Percentiles rank a stretch among this genome's conserved stretches.
These are phyloP conservation scores for Fusarium euwallaceae DNA, from an alignment of 2,329 filamentous ascomycete species.

Conservation along the genomic window DNA sequence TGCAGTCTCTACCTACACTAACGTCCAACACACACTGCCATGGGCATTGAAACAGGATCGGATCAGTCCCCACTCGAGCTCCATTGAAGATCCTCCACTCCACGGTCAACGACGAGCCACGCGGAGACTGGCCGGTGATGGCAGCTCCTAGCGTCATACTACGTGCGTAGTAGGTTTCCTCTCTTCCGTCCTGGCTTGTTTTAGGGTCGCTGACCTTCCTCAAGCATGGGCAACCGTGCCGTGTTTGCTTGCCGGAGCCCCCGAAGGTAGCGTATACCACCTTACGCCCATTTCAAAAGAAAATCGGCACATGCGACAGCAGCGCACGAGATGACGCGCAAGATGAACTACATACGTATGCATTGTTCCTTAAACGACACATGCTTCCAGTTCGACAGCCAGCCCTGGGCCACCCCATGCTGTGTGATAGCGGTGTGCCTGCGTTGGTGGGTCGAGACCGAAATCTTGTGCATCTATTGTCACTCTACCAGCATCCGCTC, in stretches of 20 bases:
- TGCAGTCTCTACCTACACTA: slow-evolving; percentile 9
- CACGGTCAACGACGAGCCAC: slow-evolving; percentile 35
- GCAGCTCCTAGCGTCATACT: slow-evolving; percentile 28
- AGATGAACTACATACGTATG: slow-evolving; percentile 14
- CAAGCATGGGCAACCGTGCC: neutral
- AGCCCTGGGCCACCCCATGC: neutral
- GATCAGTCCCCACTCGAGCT: slow-evolving; percentile 33
- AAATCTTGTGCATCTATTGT: slow-evolving; percentile 13
- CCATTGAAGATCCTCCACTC: slow-evolving; percentile 38
- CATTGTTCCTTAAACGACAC: slow-evolving; percentile 5
- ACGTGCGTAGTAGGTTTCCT: slow-evolving; percentile 11
- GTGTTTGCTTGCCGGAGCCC: neutral
- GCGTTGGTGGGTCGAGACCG: slow-evolving; percentile 14
- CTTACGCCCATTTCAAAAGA: neutral
- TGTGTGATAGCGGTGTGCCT: slow-evolving; percentile 15
- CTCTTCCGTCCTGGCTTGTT: slow-evolving; percentile 17
- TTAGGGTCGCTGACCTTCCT: neutral
- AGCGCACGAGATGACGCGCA: slow-evolving; percentile 1
- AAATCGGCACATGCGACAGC: neutral
- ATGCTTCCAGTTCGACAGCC: slow-evolving; percentile 9
- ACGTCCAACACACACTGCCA: slow-evolving; percentile 9
- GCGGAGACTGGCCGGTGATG: slow-evolving; percentile 25
- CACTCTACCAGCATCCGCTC: slow-evolving; percentile 8
- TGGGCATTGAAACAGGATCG: slow-evolving; percentile 26
- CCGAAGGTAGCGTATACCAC: neutral